Percentiles rank a stretch among this genome's conserved stretches.
Evolutionary conservation across 768 basidiomycete species (phyloP).

Genomic region (Rubroboletus pulcherrimus): DNA sequence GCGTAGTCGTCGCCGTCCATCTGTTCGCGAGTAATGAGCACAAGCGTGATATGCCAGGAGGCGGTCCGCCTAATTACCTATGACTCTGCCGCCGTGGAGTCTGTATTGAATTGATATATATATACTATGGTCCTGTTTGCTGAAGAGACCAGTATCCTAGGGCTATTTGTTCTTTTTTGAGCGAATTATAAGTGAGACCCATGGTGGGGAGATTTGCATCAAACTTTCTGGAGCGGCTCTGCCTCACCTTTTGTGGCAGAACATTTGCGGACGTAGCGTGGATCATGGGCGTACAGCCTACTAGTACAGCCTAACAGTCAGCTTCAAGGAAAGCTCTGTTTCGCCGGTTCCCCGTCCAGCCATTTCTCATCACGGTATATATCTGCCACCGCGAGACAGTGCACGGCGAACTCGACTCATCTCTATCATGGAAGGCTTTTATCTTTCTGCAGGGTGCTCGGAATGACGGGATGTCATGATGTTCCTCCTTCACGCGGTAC

Average conservation of each 20-base stretch:
- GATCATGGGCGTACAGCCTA: neutral
- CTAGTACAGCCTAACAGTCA: too few relatives aligned
- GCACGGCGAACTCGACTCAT: neutral
- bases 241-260: neutral
- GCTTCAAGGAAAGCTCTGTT: neutral
- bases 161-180: neutral
- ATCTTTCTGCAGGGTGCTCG: neutral
- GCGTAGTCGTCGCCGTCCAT: conserved; percentile 17
- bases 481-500: neutral
- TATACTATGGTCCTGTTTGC: neutral
- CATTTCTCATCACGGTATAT: neutral
- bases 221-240: neutral
- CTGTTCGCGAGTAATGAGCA: conserved; percentile 4
- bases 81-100: neutral
- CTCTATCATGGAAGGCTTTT: neutral
- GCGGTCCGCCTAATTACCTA: conserved; percentile 1
- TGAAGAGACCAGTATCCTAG: neutral
- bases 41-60: neutral
- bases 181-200: conserved; percentile 3
- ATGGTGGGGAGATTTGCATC: neutral
- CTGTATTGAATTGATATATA: neutral
- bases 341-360: neutral
- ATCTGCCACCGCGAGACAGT: neutral
- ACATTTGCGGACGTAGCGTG: neutral
- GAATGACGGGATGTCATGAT: neutral